Percentiles rank a stretch among this genome's conserved stretches.
Evolutionary conservation across 495 filamentous ascomycete species (phyloP).

Genomic region (Neurospora pannonica): DNA sequence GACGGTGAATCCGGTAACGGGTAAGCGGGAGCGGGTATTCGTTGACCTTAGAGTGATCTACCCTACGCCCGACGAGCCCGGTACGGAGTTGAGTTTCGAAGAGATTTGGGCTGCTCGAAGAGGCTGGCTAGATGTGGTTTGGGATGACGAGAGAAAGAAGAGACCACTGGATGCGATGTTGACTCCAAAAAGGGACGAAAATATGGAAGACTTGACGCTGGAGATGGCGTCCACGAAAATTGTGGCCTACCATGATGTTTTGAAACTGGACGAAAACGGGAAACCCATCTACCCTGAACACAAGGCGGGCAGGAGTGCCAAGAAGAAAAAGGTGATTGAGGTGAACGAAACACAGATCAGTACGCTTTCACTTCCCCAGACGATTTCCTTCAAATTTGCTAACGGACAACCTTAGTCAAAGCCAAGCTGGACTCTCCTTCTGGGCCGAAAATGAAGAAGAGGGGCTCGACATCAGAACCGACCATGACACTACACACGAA

Average conservation of each 20-base stretch:
- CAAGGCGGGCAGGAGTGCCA: constrained; percentile 17
- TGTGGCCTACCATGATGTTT: constrained; percentile 33
- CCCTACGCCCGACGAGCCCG: constrained; percentile 57
- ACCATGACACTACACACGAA: constrained; percentile 97
- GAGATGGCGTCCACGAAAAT: constrained; percentile 29
- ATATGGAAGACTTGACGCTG: constrained; percentile 14
- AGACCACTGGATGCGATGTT: not conserved
- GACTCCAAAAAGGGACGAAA: constrained; percentile 1
- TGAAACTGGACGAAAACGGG: constrained; percentile 45
- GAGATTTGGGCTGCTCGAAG: constrained; percentile 73
- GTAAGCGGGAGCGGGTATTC: constrained; percentile 73
- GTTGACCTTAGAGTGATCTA: constrained; percentile 80
- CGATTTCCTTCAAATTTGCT: no score
- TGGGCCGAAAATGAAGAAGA: constrained; percentile 66
- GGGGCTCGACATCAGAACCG: constrained; percentile 51
- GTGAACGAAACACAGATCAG: constrained; percentile 79
- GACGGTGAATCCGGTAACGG: constrained; percentile 66
- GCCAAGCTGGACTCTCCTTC: constrained; percentile 85
- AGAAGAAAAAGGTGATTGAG: constrained; percentile 67
- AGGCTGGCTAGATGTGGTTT: constrained; percentile 68
- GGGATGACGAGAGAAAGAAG: constrained; percentile 43
- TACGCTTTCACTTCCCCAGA: constrained; percentile 41
- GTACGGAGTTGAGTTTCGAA: constrained; percentile 75
- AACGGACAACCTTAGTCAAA: constrained; percentile 52
- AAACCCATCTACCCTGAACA: constrained; percentile 20